A percentile compares a stretch with the other conserved stretches of the same genome.
Evolutionary conservation across 371 early-diverging fungal genomes (phyloP).

Genomic region (Rhizopus stolonifer): DNA sequence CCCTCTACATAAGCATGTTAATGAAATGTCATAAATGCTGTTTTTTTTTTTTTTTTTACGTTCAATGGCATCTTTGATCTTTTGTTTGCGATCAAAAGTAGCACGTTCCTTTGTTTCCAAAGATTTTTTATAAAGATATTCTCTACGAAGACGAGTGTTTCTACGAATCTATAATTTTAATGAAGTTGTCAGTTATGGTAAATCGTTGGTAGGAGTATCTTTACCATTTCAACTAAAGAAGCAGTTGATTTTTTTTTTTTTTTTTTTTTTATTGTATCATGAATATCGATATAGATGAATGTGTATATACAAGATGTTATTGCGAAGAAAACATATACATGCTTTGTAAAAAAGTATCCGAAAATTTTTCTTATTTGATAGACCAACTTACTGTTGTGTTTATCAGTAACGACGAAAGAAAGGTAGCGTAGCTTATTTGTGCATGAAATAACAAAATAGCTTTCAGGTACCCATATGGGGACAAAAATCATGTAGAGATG

Average conservation of each 20-base stretch:
- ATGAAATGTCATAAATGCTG: too few relatives aligned
- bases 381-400: conserved; percentile 31
- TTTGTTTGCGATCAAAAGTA: conserved; percentile 90
- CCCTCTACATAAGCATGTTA: conserved; percentile 76
- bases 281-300: not conserved
- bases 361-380: conserved; percentile 13
- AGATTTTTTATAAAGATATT: conserved; percentile 95
- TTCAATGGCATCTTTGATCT: conserved; percentile 89
- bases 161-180: conserved; percentile 64
- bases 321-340: conserved; percentile 51
- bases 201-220: too few relatives aligned
- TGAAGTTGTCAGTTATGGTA: too few relatives aligned
- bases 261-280: not conserved
- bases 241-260: too few relatives aligned
- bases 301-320: conserved; percentile 35
- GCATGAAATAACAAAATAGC: not conserved
- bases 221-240: too few relatives aligned
- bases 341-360: conserved; percentile 29
- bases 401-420: conserved; percentile 34
- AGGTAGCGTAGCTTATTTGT: conserved; percentile 11
- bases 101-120: conserved; percentile 87
- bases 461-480: conserved; percentile 34
- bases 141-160: conserved; percentile 82
- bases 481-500: conserved; percentile 22
- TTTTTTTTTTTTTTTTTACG: conserved; percentile 45